phyloP scores from a whole-genome alignment of 257 asterid genomes.

The Solanum pimpinellifolium region DNA sequence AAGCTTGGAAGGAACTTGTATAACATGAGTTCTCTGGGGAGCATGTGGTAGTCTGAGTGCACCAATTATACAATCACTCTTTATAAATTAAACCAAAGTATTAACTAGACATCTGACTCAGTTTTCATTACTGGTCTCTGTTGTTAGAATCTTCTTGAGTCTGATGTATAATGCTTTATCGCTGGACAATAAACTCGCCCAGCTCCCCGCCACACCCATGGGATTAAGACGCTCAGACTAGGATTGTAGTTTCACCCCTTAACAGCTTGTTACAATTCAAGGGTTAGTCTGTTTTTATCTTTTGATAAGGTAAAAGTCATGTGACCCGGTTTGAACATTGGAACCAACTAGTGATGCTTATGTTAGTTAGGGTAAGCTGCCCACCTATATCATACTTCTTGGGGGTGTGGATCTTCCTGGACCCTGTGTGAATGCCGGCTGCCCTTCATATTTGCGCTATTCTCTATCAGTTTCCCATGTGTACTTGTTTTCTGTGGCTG shows the following conservation, averaged over 20 bases:
- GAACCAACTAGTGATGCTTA: not conserved
- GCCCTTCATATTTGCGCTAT: not conserved
- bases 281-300: not conserved
- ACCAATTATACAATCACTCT: not conserved
- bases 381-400: not conserved
- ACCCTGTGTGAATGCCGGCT: not conserved
- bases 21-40: not conserved
- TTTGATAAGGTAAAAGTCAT: not conserved
- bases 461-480: not conserved
- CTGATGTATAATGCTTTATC: not conserved
- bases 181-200: not conserved
- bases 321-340: not conserved
- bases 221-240: not conserved
- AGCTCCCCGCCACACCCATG: not conserved
- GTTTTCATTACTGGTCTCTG: not conserved
- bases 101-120: not conserved
- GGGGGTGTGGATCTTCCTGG: not conserved
- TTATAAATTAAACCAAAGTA: not conserved
- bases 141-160: not conserved
- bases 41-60: not conserved
- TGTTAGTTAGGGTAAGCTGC: not conserved
- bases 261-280: not conserved
- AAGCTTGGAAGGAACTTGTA: not conserved
- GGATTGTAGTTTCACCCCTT: not conserved
- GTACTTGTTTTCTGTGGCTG: not conserved